These are phyloP conservation scores for Gracilariopsis chorda DNA, from an alignment of 23 red algal species.

Conservation along the genomic window DNA sequence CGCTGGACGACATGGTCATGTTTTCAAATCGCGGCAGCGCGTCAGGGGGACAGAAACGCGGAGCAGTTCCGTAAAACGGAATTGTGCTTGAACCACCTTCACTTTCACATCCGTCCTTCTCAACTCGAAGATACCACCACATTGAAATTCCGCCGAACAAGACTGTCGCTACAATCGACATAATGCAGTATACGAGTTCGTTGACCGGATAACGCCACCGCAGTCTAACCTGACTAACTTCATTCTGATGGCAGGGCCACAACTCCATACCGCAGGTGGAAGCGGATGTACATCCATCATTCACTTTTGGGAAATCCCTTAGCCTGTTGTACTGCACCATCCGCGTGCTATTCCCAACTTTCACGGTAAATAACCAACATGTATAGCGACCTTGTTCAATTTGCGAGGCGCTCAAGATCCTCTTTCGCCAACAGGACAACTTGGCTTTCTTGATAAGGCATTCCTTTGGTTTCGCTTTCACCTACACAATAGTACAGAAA, in stretches of 20 bases:
- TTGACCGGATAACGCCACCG: conserved; percentile 32
- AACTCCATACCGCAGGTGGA: conserved; percentile 32
- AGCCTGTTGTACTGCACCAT: conserved; percentile 16
- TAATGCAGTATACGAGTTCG: background rate
- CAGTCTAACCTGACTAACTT: background rate
- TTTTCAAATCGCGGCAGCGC: no score
- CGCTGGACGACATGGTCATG: no score
- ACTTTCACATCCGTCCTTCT: background rate
- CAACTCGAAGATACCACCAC: background rate
- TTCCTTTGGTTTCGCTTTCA: conserved; percentile 1
- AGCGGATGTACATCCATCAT: conserved; percentile 15
- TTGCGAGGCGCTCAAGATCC: background rate
- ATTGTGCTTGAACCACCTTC: no score
- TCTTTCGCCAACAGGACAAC: conserved; percentile 40
- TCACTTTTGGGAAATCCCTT: conserved; percentile 34
- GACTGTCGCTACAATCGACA: background rate
- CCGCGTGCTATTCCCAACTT: background rate
- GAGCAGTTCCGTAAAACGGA: no score
- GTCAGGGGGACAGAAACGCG: no score
- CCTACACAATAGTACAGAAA: background rate
- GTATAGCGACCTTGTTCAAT: conserved; percentile 39
- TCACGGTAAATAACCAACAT: conserved; percentile 53
- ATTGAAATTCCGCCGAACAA: background rate
- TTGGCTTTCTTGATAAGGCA: conserved; percentile 40
- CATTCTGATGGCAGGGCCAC: conserved; percentile 25